Evolutionary conservation across 805 yeast genomes (phyloP).

Genomic region (Blastobotrys mokoenaii): DNA sequence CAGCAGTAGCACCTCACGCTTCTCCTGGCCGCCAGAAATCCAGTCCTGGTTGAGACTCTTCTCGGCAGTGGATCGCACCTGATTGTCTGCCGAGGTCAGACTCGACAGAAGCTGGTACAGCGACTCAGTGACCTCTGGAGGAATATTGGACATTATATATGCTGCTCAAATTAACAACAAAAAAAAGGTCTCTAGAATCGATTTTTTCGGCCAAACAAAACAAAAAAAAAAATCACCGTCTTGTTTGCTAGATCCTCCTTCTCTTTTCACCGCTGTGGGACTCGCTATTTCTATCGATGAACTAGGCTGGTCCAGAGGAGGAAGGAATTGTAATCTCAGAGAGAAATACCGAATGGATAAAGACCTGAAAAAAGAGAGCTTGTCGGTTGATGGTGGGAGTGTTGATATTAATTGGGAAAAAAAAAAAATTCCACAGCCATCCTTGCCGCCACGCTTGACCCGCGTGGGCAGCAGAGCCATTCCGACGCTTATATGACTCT

Average conservation of each 20-base stretch:
- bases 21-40: conserved; percentile 44
- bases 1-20: conserved; percentile 60
- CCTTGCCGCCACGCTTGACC: no score
- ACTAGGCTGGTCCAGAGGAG: no score
- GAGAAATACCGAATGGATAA: no score
- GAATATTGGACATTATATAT: conserved; percentile 32
- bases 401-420: no score
- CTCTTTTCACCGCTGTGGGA: neutral
- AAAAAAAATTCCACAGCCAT: no score
- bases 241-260: no score
- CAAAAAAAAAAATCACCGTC: neutral
- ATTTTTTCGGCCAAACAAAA: neutral
- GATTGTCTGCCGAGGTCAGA: conserved; percentile 72
- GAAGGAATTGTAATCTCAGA: no score
- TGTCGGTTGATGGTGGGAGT: no score
- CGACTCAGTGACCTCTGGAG: conserved; percentile 50
- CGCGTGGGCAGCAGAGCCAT: no score
- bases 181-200: conserved; percentile 5
- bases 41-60: conserved; percentile 62
- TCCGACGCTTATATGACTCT: no score
- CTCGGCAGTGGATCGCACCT: conserved; percentile 71
- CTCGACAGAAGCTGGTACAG: conserved; percentile 52
- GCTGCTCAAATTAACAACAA: neutral
- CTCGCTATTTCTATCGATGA: neutral
- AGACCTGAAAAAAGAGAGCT: no score